Evolutionary conservation across 1,284 basidiomycete genomes (phyloP).

Genomic region (Ustilago bromivora): DNA sequence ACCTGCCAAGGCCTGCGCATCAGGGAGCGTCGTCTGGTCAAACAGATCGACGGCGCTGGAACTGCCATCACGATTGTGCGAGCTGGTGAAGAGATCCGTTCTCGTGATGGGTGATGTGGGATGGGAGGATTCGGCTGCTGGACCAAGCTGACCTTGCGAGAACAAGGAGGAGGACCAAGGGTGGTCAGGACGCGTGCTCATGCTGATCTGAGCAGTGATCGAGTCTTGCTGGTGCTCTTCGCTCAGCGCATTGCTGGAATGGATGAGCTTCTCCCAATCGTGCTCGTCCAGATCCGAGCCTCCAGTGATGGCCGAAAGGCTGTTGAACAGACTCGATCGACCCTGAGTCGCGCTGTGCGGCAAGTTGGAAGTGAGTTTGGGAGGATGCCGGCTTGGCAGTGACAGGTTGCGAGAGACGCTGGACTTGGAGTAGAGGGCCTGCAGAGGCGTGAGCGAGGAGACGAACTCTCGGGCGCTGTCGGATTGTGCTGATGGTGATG

Average conservation of each 20-base stretch:
- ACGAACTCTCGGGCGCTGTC: slow-evolving; percentile 17
- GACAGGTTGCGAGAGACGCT: slow-evolving; percentile 48
- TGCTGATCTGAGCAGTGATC: slow-evolving; percentile 5
- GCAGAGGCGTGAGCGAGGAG: slow-evolving; percentile 34
- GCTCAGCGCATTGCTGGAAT: slow-evolving; percentile 41
- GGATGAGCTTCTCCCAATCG: slow-evolving; percentile 63
- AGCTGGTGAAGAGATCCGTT: slow-evolving; percentile 18
- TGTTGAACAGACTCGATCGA: slow-evolving; percentile 48
- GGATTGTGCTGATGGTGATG: slow-evolving; percentile 28
- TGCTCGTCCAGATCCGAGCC: slow-evolving; percentile 56
- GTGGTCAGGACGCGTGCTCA: background rate
- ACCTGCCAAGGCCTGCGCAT: slow-evolving; percentile 21
- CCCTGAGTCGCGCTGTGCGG: slow-evolving; percentile 41
- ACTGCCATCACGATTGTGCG: slow-evolving; percentile 28
- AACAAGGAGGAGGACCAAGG: slow-evolving; percentile 46
- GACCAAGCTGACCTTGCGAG: slow-evolving; percentile 15
- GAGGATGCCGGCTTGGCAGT: slow-evolving; percentile 43
- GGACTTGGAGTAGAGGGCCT: slow-evolving; percentile 49
- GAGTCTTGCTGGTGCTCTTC: slow-evolving; percentile 50
- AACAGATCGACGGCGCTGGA: slow-evolving; percentile 17
- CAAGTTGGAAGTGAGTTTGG: slow-evolving; percentile 28
- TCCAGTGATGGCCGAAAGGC: slow-evolving; percentile 59
- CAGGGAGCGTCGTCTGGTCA: slow-evolving; percentile 33
- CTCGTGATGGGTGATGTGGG: slow-evolving; percentile 38
- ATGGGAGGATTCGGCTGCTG: slow-evolving; percentile 20